Evolutionary conservation across 2,329 filamentous ascomycete genomes (phyloP), one percentile per base, ranked within the genome.

Genomic region (Aspergillus tanneri): DNA sequence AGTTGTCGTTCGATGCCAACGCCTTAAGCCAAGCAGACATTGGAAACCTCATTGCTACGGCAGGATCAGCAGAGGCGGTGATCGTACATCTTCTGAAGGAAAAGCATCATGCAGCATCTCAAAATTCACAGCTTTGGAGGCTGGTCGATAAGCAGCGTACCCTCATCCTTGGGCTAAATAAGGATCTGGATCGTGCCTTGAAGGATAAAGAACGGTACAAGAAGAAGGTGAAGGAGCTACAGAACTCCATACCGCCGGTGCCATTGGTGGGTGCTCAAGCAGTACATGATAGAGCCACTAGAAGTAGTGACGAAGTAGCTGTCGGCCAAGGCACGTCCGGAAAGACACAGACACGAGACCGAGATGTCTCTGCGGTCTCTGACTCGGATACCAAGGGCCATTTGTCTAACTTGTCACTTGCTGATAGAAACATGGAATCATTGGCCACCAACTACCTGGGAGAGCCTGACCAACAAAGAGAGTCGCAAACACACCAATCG

Each of bases 161-260:
- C 12, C 91, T 99, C 84, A 90, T 99, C 46, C 72, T 96, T 16
- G 92, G 91, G 6, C 77, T 99, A 54, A 96, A 97, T 65, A 95
- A 93, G 68, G 93, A 99, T 66, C 76, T 99, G 10, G 92, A 97
- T 69, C 83, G 88, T 43, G 85, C 91, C 1, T 71, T 96, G 55
- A 95, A 95, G 66, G 93, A 97, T 59, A 96, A 96, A 71, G 92
- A 97, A 57, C 86, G 87, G 60, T 97, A 97, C 66, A 84, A 88
- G 60, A 91, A 86, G 69, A 96, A 93, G 70, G 68, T 95, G 35
- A 96, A 95, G 69, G 91, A 97, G 47, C 69, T 82, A 50, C 71
- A 82, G 56, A 72, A 72, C 23, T 72, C 78, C 49, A 68, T 74
- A 19, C 72, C 72, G 30, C 65, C 69, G 9, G 47, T 71, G 12